Evolutionary conservation across 345 rosid species (phyloP).

Genomic region (Trapa incisa): DNA sequence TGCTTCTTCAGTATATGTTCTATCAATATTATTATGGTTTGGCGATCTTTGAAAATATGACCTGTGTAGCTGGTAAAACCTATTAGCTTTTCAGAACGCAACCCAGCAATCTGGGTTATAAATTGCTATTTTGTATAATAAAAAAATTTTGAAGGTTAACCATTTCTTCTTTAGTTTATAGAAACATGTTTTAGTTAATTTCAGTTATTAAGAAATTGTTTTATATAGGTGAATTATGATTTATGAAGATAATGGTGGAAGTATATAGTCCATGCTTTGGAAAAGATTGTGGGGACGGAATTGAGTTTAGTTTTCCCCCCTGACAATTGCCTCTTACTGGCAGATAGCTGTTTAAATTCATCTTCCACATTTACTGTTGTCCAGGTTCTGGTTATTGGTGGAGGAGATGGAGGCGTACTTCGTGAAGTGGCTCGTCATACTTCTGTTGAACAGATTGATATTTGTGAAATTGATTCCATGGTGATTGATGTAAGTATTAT

Average conservation of each 20-base stretch:
- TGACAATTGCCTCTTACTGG: not conserved
- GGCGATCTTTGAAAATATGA: not conserved
- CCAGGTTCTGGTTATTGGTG: slow-evolving; percentile 31
- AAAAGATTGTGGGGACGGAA: not conserved
- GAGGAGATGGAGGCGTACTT: slow-evolving; percentile 41
- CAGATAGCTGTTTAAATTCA: not conserved
- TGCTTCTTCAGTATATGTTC: not conserved
- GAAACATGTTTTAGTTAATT: not conserved
- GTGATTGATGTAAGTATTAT: slow-evolving; percentile 74
- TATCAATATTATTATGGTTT: not conserved
- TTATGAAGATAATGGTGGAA: not conserved
- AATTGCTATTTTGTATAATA: not conserved
- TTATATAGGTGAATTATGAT: not conserved
- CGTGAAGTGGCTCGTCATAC: slow-evolving; percentile 35
- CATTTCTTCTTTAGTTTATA: not conserved
- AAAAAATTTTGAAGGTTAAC: not conserved
- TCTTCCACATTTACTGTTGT: not conserved
- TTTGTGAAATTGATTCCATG: slow-evolving; percentile 57
- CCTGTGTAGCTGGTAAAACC: not conserved
- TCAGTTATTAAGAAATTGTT: no score
- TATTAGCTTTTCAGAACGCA: not conserved
- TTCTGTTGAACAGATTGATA: slow-evolving; percentile 31
- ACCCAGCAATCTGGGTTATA: not conserved
- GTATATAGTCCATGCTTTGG: not conserved
- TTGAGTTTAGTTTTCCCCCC: not conserved